Evolutionary conservation across 306 rosid species (phyloP).

Genomic region (Luffa aegyptiaca): DNA sequence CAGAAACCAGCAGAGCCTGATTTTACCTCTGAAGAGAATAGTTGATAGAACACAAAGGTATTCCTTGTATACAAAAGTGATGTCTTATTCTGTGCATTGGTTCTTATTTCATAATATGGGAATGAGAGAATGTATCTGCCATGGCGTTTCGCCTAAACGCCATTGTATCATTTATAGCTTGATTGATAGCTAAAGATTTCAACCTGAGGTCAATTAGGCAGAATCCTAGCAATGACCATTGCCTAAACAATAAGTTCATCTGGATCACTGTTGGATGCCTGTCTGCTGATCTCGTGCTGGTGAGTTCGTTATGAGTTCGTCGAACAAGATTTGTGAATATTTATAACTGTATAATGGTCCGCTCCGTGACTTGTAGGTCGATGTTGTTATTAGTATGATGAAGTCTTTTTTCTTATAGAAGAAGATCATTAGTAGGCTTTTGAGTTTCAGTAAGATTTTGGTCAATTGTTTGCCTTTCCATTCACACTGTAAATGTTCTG

Average conservation of each 20-base stretch:
- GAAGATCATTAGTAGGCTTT: background rate
- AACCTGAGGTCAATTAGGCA: background rate
- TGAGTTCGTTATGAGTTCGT: background rate
- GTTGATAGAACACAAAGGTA: conserved; percentile 4
- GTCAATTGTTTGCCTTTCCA: background rate
- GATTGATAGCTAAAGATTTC: background rate
- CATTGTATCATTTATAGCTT: background rate
- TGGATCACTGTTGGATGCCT: background rate
- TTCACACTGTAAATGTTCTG: conserved; percentile 6
- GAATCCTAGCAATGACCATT: background rate
- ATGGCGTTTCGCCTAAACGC: background rate
- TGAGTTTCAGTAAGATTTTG: background rate
- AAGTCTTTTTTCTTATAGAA: background rate
- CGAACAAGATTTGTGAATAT: conserved; percentile 6
- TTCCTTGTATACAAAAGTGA: background rate
- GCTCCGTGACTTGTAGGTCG: background rate
- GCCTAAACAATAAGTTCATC: background rate
- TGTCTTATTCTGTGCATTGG: conserved; percentile 1
- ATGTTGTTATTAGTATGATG: background rate
- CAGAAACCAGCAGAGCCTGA: conserved; percentile 16
- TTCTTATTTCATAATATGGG: background rate
- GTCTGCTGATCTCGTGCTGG: background rate
- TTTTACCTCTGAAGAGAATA: conserved; percentile 9
- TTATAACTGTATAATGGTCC: background rate
- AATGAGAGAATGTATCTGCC: background rate